phyloP scores from a whole-genome alignment of 805 yeast species.

The Wickerhamiella dianesei region DNA sequence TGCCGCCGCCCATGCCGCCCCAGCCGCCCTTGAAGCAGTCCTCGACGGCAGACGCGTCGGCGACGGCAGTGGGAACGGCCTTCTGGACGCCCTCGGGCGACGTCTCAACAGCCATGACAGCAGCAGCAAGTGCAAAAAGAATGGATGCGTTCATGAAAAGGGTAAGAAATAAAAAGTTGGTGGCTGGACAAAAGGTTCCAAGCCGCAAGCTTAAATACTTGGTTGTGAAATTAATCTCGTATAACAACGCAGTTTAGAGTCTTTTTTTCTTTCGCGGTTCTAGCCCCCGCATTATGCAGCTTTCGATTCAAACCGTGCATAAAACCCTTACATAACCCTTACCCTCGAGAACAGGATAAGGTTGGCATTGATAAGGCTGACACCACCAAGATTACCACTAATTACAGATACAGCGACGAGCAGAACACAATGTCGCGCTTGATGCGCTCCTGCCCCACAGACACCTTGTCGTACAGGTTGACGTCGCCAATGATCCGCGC shows the following conservation, averaged over 20 bases:
- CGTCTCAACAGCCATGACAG: not conserved
- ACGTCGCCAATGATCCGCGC: constrained; percentile 91
- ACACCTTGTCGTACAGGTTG: constrained; percentile 76
- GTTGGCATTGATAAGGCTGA: not conserved
- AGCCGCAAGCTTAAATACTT: not conserved
- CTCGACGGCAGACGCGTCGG: not conserved
- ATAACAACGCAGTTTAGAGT: no score
- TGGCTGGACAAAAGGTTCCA: not conserved
- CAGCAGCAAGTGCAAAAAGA: not conserved
- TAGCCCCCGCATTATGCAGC: no score
- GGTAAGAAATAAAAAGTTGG: not conserved
- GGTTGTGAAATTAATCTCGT: no score
- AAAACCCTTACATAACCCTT: no score
- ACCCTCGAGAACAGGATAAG: no score
- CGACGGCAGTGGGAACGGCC: not conserved
- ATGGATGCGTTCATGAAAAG: not conserved
- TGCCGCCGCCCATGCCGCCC: not conserved
- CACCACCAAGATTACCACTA: not conserved
- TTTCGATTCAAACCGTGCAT: no score
- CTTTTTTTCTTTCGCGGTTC: no score
- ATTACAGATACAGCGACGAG: constrained; percentile 73
- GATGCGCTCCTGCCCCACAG: constrained; percentile 82
- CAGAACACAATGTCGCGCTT: constrained; percentile 96
- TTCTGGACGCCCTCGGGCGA: not conserved
- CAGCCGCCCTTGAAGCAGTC: not conserved